Evolutionary conservation across 129 eudicot genomes (phyloP), one percentile per base, ranked within the genome.

Genomic region (Gnaphalium uliginosum): DNA sequence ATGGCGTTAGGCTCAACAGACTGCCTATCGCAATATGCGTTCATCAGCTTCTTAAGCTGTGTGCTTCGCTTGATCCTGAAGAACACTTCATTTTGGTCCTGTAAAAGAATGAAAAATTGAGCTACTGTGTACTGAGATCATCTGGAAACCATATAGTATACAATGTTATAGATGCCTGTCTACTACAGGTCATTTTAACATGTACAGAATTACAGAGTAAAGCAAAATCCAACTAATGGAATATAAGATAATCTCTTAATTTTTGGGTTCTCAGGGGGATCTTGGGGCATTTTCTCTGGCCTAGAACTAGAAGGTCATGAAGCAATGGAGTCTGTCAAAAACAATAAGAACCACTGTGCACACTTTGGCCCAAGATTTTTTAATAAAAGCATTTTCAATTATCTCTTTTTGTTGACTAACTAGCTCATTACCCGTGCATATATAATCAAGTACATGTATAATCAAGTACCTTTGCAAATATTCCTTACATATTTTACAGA

Each of bases 31-130:
- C 89, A 85, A 25, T 85, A 85, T 4, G 89, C 86, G 23, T 85
- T 82, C 89, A 85, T 82, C 43, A 82, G 86, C 67, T 85, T 82
- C 73, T 81, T 85, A 43, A 85, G 84, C 50, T 85, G 86, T 8
- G 89, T 82, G 75, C 79, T 85, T 53, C 86, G 18, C 48, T 82
- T 85, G 53, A 85, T 85, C 79, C 86, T 85, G 27, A 85, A 81
- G 53, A 85, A 85, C 27, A 85, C 89, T 66, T 85, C 86, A 75
- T 85, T 85, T n/a, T 83, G 84, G 21, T 85, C 84, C 89, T 85
- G 82, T 35, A 46, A 63, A 71, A 41, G 27, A 41, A 27, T 74
- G n/a, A 74, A 39, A 24, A 0, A 26, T n/a, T n/a, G 21, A 66
- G 43, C 54, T 18, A 19, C 65, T 29, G n/a, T 18, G 27, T 11